These are phyloP conservation scores for Climacium dendroides DNA, from an alignment of 225 moss, liverwort and hornwort species.

Conservation along the genomic window DNA sequence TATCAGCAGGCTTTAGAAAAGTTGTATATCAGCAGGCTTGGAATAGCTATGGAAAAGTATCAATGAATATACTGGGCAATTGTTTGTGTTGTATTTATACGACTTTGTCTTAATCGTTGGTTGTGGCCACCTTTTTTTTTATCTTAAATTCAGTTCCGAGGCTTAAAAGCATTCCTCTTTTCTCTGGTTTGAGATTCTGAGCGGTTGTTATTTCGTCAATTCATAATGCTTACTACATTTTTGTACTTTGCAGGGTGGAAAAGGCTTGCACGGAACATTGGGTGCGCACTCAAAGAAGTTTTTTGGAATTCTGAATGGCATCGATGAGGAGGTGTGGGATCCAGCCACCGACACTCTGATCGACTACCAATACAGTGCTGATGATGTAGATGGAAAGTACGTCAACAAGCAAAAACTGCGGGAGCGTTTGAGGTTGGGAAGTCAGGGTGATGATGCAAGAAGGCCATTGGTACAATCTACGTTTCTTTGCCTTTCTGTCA, in stretches of 20 bases:
- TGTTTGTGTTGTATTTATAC: background rate
- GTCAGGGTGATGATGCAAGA: constrained; percentile 33
- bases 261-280: constrained; percentile 78
- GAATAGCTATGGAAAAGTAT: background rate
- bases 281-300: constrained; percentile 71
- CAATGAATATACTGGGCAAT: background rate
- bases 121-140: background rate
- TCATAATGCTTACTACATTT: background rate
- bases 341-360: constrained; percentile 70
- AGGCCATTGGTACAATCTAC: constrained; percentile 55
- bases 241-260: constrained; percentile 48
- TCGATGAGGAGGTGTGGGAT: constrained; percentile 90
- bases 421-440: constrained; percentile 53
- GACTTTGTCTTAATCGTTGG: background rate
- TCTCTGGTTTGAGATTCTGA: background rate
- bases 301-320: constrained; percentile 81
- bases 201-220: background rate
- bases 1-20: background rate
- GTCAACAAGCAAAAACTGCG: constrained; percentile 65
- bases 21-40: background rate
- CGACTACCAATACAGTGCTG: constrained; percentile 61
- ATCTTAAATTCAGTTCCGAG: background rate
- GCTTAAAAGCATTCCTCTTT: background rate
- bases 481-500: background rate
- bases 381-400: constrained; percentile 63